These are phyloP conservation scores for Chloromonas sp. DNA, from an alignment of 163 green algal genomes.

Conservation along the genomic window DNA sequence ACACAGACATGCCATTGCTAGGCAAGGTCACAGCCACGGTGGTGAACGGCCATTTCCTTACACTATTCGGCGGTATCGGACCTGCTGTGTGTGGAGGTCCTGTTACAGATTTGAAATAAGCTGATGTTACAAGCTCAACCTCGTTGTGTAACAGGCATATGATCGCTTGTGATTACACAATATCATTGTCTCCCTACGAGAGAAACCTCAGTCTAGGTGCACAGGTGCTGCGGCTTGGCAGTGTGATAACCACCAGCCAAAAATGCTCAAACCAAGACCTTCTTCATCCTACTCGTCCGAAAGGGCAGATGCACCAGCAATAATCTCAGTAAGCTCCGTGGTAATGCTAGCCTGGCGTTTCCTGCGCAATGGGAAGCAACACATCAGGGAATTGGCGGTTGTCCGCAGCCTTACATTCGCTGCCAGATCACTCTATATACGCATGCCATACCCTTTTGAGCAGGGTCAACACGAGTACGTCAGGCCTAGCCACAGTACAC, in stretches of 20 bases:
- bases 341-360: conserved; percentile 94
- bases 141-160: neutral
- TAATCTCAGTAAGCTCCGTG: conserved; percentile 99
- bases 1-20: conserved; percentile 48
- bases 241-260: too few species aligned
- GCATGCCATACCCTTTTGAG: too few species aligned
- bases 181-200: neutral
- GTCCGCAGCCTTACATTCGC: too few species aligned
- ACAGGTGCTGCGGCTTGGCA: too few species aligned
- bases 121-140: neutral
- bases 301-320: conserved; percentile 82
- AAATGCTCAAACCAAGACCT: too few species aligned
- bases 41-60: conserved; percentile 63
- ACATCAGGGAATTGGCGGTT: too few species aligned
- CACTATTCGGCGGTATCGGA: neutral
- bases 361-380: conserved; percentile 19
- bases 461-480: too few species aligned
- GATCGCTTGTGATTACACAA: neutral
- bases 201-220: too few species aligned
- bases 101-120: neutral
- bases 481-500: too few species aligned
- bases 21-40: conserved; percentile 71
- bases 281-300: conserved; percentile 16
- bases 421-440: too few species aligned
- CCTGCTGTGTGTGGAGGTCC: neutral